Percentiles rank a stretch among this genome's conserved stretches.
These are phyloP conservation scores for Diaporthe citrichinensis DNA, from an alignment of 2,329 filamentous ascomycete genomes.

Conservation along the genomic window DNA sequence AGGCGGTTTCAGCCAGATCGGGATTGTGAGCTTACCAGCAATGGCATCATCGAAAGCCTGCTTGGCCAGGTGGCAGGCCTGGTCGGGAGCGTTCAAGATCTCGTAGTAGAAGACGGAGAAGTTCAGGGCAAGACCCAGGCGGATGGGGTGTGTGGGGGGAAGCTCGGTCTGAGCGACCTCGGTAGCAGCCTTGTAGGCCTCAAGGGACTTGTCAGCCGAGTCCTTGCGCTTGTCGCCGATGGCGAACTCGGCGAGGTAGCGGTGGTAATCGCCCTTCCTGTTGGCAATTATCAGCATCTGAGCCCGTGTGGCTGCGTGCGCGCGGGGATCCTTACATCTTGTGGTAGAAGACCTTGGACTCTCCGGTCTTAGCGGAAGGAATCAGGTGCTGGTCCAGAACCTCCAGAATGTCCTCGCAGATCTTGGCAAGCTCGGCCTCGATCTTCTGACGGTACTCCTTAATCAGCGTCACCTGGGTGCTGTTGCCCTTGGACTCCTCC, in stretches of 20 bases:
- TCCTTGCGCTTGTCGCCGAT: conserved; percentile 95
- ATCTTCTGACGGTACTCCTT: conserved; percentile 99
- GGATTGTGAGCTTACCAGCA: conserved; percentile 67
- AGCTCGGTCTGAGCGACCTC: conserved; percentile 92
- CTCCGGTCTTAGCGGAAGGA: conserved; percentile 91
- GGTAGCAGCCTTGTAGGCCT: conserved; percentile 96
- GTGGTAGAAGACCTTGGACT: conserved; percentile 99
- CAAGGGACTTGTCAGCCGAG: conserved; percentile 92
- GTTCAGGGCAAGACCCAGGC: conserved; percentile 92
- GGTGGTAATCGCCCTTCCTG: conserved; percentile 99
- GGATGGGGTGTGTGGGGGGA: conserved; percentile 92
- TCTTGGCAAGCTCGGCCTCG: conserved; percentile 94
- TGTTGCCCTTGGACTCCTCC: conserved; percentile 99
- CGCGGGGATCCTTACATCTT: conserved; percentile 80
- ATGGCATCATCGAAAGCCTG: conserved; percentile 97
- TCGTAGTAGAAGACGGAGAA: conserved; percentile 99
- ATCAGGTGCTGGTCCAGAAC: conserved; percentile 96
- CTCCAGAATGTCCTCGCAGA: conserved; percentile 97
- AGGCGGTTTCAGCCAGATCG: background rate
- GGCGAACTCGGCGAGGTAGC: conserved; percentile 97
- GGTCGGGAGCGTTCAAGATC: conserved; percentile 98
- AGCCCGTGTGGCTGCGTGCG: background rate
- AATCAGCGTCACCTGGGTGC: conserved; percentile 89
- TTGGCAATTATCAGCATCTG: conserved; percentile 46
- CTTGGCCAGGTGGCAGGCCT: conserved; percentile 98